Evolutionary conservation across 306 rosid species (phyloP), one percentile per base, ranked within the genome.

Genomic region (Cucumis melo): DNA sequence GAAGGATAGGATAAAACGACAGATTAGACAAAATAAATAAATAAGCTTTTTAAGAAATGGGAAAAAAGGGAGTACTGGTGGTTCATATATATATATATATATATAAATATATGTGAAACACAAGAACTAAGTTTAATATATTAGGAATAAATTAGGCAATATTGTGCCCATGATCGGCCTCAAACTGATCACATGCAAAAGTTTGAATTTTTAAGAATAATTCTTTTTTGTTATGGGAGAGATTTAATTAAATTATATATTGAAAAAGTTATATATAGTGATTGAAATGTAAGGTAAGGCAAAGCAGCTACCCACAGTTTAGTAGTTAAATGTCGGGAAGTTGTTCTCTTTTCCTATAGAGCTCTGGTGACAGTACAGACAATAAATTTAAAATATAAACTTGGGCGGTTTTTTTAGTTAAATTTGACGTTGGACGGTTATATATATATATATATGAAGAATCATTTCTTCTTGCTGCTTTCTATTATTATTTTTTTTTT

Each of bases 1-100:
- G 64, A 77, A 77, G 80, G 38, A 77, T 77, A 64, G 11, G 57
- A 53, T 32, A 57, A 74, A 56, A 74, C 50, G 64, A 54, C 72
- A 76, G 67, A 76, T 61, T 76, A 21, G 56, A 76, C 55, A 6
- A 76, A 27, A 17, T 2, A 32, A 32, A 32, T 2, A 32, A 75
- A 54, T n/a, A 64, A 15, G 1, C 46, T 39, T 57, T 42, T 21
- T 57, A 14, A 42, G 17, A 15, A 59, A 41, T 21, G 41, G 5
- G 16, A 32, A 56, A 51, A 73, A 73, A 15, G n/a, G 16, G 5
- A 5, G 51, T 46, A n/a, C n/a, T n/a, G 19, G 74, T 10, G 16
- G 17, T 41, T 41, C 11, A 42, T 11, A 46, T 27, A 27, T 27
- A 27, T 27, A 27, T 27, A 27, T 27, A 27, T 27, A 27, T 27